phyloP scores from a whole-genome alignment of 2,329 filamentous ascomycete species.

The Hymenoscyphus infarciens region DNA sequence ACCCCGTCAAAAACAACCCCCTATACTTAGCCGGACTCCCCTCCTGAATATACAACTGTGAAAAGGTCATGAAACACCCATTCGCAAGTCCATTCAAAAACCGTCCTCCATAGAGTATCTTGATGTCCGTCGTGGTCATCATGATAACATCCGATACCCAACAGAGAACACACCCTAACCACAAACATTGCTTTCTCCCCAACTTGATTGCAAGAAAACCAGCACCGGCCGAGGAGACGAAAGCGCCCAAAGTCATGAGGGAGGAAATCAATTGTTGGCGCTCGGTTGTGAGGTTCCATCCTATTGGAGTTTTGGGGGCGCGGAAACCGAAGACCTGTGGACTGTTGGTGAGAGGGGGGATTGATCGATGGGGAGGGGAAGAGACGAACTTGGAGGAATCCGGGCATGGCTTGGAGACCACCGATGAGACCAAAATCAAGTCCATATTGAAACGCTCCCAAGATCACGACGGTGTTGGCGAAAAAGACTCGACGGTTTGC shows the following conservation, averaged over 20 bases:
- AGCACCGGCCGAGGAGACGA: conserved; percentile 44
- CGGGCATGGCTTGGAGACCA: conserved; percentile 21
- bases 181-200: conserved; percentile 45
- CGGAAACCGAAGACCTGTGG: conserved; percentile 44
- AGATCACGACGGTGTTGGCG: conserved; percentile 34
- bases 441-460: conserved; percentile 26
- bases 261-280: conserved; percentile 50
- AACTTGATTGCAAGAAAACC: conserved; percentile 42
- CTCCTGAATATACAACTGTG: conserved; percentile 41
- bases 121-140: conserved; percentile 53
- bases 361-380: background rate
- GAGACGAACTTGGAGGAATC: conserved; percentile 13
- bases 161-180: conserved; percentile 46
- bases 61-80: conserved; percentile 19
- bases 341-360: background rate
- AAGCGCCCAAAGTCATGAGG: conserved; percentile 47
- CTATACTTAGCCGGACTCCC: conserved; percentile 46
- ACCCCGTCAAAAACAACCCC: conserved; percentile 45
- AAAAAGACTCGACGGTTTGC: conserved; percentile 14
- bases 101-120: conserved; percentile 51
- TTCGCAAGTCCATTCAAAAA: conserved; percentile 50
- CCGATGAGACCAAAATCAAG: conserved; percentile 17
- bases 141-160: conserved; percentile 51
- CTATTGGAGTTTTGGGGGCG: conserved; percentile 16
- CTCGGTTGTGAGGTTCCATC: conserved; percentile 38